Conservation (phyloP, 164 flowering plant genomes). For the Vitis rotundifolia region DNA sequence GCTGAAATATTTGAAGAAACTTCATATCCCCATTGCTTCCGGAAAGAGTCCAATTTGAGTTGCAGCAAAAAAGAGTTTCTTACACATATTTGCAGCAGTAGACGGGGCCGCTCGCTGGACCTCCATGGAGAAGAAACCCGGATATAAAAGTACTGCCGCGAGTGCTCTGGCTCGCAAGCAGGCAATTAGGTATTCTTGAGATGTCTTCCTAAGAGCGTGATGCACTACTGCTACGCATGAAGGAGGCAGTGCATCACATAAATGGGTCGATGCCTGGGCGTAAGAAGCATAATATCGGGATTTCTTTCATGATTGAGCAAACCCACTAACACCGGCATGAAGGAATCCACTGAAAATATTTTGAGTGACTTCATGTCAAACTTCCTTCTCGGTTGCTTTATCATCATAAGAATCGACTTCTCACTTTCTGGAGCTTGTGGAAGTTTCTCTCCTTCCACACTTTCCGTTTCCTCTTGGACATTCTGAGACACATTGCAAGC, state of each 20-base stretch:
- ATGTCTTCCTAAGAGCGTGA: conserved; percentile 93
- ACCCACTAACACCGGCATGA: conserved; percentile 92
- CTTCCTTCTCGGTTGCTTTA: no score
- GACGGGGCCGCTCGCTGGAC: conserved; percentile 97
- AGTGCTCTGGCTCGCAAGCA: conserved; percentile 97
- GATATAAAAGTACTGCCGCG: conserved; percentile 94
- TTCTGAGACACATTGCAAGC: no score
- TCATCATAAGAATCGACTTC: no score
- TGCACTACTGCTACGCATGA: conserved; percentile 97
- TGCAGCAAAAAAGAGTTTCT: conserved; percentile 97
- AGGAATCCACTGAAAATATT: conserved; percentile 92
- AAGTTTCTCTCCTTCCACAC: no score
- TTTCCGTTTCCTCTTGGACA: no score
- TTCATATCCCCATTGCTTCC: no score
- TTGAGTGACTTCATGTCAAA: conserved; percentile 60
- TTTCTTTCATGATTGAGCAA: conserved; percentile 89
- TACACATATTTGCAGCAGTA: conserved; percentile 99
- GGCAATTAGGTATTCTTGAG: conserved; percentile 99
- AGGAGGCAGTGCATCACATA: conserved; percentile 95
- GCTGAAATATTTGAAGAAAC: no score
- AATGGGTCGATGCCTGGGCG: conserved; percentile 92
- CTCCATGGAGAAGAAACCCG: conserved; percentile 98
- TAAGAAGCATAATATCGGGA: conserved; percentile 96
- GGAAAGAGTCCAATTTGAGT: conserved; percentile 19
- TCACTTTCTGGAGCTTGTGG: no score